Percentiles rank a stretch among this genome's conserved stretches.
phyloP scores from a whole-genome alignment of 495 filamentous ascomycete genomes.

The Astrocystis sublimbata region DNA sequence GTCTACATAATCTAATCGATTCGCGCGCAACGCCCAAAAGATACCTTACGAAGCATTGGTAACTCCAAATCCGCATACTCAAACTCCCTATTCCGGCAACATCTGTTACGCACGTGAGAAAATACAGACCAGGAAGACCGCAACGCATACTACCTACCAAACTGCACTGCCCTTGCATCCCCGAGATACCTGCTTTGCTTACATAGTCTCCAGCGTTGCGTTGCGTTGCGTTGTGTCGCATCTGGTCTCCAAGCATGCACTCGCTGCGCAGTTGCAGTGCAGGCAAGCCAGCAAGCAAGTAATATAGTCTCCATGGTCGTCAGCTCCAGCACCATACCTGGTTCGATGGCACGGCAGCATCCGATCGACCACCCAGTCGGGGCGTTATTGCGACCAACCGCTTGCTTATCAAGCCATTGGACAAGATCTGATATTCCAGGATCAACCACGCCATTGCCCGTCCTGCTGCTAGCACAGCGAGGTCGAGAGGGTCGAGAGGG shows the following conservation, averaged over 20 bases:
- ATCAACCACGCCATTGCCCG: slow-evolving; percentile 4
- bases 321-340: background rate
- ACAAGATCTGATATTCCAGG: slow-evolving; percentile 1
- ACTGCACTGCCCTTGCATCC: background rate
- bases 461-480: no score
- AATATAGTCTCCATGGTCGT: slow-evolving; percentile 11
- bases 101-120: background rate
- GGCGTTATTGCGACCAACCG: background rate
- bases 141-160: no score
- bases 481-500: no score
- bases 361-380: slow-evolving; percentile 10
- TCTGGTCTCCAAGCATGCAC: background rate
- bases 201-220: no score
- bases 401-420: slow-evolving; percentile 15
- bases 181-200: no score
- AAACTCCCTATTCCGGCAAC: background rate
- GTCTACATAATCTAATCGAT: no score
- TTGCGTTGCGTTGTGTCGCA: no score
- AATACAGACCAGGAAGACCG: no score
- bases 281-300: no score
- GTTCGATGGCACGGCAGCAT: background rate
- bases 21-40: no score
- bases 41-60: background rate
- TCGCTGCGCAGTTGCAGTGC: no score
- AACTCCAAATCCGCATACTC: background rate